phyloP scores from a whole-genome alignment of 352 stramenopile species.

The Phytophthora gonapodyides region DNA sequence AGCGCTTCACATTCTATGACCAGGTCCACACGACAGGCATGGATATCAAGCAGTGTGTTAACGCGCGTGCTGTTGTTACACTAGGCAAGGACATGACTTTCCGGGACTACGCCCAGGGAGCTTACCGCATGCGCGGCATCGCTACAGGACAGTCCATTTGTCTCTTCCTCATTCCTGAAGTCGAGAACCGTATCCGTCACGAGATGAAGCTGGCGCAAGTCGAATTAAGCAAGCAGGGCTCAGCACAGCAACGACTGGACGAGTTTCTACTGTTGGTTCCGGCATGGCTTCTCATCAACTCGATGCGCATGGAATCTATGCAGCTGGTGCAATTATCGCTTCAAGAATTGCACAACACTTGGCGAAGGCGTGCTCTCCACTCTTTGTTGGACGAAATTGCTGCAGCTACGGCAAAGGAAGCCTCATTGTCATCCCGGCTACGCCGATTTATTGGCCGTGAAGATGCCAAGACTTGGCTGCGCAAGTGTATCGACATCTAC shows the following conservation, averaged over 20 bases:
- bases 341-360: constrained; percentile 98
- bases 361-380: constrained; percentile 94
- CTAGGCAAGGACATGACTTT: constrained; percentile 98
- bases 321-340: constrained; percentile 98
- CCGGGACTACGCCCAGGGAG: constrained; percentile 92
- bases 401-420: constrained; percentile 14
- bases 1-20: constrained; percentile 94
- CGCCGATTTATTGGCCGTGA: constrained; percentile 66
- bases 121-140: constrained; percentile 93
- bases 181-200: constrained; percentile 87
- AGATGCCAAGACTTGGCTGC: constrained; percentile 54
- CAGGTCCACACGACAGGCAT: constrained; percentile 95
- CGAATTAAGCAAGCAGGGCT: constrained; percentile 22
- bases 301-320: constrained; percentile 99
- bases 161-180: constrained; percentile 92
- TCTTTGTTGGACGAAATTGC: constrained; percentile 87
- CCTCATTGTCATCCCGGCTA: constrained; percentile 53
- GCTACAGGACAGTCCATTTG: constrained; percentile 92
- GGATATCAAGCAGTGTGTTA: constrained; percentile 93
- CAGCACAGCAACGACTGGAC: constrained; percentile 44
- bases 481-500: constrained; percentile 74
- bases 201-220: constrained; percentile 62
- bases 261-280: constrained; percentile 81
- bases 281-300: constrained; percentile 99
- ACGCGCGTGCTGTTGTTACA: constrained; percentile 88